Base-by-base conservation (phyloP, 768 basidiomycete genomes). In the Leccinum subtestaceum region DNA sequence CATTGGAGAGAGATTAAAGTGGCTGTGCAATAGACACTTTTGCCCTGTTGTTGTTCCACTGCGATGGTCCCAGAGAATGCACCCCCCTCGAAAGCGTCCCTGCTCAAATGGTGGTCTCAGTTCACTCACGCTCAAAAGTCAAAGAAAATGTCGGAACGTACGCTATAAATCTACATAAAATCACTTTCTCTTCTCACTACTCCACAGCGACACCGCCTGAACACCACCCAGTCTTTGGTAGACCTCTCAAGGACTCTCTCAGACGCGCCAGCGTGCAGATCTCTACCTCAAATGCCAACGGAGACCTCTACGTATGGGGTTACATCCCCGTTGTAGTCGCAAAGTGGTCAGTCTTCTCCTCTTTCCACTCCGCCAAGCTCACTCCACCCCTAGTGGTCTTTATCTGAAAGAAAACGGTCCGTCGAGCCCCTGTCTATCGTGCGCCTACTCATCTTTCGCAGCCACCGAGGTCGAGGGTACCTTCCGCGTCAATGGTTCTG, bases 281-380 rank as follows among this genome's bases (percentile, higher is more conserved):
- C 70, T 93, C 90, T 10, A 96, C 95, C 13, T 87, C 91, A 6
- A 90, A 89, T 59, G 80, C 88, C 11, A 84, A 84, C 60, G 93
- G 93, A 8, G 86, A 91, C 63, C 80, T 93, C 17, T 92, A 91
- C 70, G 89, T 94, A 5, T 95, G 92, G 89, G 94, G 95, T 1
- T 91, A 90, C 70, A 92, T 99, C 52, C 96, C 96, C 9, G 93
- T 98, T 45, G 95, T 98, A 54, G 96, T 99, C 45, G 96, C 96
- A 49, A 98, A 97, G 76, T 98, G 94, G 93, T 93, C 66, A 67
- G 87, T 76, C 23, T 2, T 21, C 13, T 19, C 47, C 12, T 8
- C 29, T 27, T 36, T 34, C 21, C 21, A 1, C 9, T 17, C 43
- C 52, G 23, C 48, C 57, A 38, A 59, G 56, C 64, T 55, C 54